phyloP scores from a whole-genome alignment of 352 stramenopile species.

The Lagenidium giganteum region DNA sequence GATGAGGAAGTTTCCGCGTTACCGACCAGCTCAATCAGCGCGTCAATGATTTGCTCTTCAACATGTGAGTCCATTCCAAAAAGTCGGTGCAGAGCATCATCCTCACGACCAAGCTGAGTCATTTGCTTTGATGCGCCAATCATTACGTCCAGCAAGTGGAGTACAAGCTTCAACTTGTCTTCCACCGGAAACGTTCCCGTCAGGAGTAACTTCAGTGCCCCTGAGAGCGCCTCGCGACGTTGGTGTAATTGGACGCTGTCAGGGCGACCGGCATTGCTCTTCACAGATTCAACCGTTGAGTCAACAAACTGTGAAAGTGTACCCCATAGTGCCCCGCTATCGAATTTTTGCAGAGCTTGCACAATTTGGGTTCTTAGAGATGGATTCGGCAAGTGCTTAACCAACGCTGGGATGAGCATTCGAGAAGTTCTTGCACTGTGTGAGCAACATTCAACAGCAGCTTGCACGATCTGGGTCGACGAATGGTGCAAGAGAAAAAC shows the following conservation, averaged over 20 bases:
- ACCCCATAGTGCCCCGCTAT: constrained; percentile 53
- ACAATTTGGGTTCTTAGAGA: constrained; percentile 63
- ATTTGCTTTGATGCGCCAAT: constrained; percentile 18
- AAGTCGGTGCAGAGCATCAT: constrained; percentile 52
- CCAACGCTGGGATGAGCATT: constrained; percentile 78
- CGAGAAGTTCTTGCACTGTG: constrained; percentile 69
- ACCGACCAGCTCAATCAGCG: constrained; percentile 49
- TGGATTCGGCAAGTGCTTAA: constrained; percentile 75
- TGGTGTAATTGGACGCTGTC: constrained; percentile 18
- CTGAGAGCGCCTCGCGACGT: constrained; percentile 49
- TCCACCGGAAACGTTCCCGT: constrained; percentile 46
- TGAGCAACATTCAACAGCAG: constrained; percentile 75
- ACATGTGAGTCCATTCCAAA: constrained; percentile 60
- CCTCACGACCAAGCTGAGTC: constrained; percentile 8
- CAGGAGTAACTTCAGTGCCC: constrained; percentile 64
- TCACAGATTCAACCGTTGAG: constrained; percentile 19
- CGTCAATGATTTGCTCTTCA: constrained; percentile 69
- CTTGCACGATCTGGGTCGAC: constrained; percentile 66
- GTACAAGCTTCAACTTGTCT: constrained; percentile 61
- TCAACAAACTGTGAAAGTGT: constrained; percentile 69
- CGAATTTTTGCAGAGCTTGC: constrained; percentile 62
- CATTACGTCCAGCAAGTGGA: constrained; percentile 56
- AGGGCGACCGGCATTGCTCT: constrained; percentile 2
- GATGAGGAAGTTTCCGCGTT: too few species aligned
- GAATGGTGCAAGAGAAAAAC: constrained; percentile 81